Base-by-base conservation (phyloP, 2,329 filamentous ascomycete species). In the Xylaria sp. region DNA sequence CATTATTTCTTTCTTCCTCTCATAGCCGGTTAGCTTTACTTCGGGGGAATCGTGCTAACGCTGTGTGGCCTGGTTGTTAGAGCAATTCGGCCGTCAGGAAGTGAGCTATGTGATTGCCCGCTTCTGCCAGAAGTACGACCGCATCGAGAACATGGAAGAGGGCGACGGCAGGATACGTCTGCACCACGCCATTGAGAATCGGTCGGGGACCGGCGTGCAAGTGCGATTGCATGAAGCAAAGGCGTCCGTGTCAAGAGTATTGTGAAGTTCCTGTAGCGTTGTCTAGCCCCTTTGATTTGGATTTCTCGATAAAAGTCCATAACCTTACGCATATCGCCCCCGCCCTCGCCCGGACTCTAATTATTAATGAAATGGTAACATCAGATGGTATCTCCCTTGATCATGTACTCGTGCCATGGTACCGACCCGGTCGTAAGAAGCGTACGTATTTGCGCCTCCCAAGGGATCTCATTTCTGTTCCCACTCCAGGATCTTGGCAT, bases 181-280 rank as follows among this genome's bases (percentile, higher is more conserved):
- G 22, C 64, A 66, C 45, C 64, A 66, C 39, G 64, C 64, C 11
- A 66, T 66, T 51, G 60, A 71, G 18, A 58, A 68, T 20, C 55
- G 63, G 19, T 68, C 63, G n/a, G 70, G 63, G 26, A 69, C 66
- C 24, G 70, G 69, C 5, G 70, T 72, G 1, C 66, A 70, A 46
- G 66, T 73, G 22, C 65, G 62, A 41, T 40, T 68, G 21, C 69
- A 71, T 50, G 67, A 65, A 44, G 65, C 65, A 16, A 56, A 56
- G 37, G 34, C 48, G 17, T 39, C 50, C 13, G 34, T 37, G 7
- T 56, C 40, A 48, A 9, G 26, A 44, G 20, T 19, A 29, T 16
- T 46, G 6, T 8, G 9, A 29, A 7, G 26, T 16, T 26, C 39
- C 40, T 38, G 26, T 50, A 24, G 5, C 11, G 11, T 34, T 13